Evolutionary conservation across 352 stramenopile species (phyloP).

Genomic region (Pythium myriotylum): DNA sequence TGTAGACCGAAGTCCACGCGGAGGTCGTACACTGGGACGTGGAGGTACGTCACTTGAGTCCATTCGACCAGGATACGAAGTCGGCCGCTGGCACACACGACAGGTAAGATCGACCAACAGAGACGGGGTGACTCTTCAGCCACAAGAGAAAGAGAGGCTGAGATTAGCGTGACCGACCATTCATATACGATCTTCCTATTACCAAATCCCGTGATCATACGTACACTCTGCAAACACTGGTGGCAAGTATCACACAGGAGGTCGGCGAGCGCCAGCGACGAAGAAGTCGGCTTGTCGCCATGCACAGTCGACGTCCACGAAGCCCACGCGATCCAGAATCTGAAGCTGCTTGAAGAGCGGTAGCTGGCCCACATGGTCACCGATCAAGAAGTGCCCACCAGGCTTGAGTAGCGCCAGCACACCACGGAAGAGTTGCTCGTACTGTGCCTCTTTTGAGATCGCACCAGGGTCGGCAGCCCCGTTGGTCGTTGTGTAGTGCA

Average conservation of each 20-base stretch:
- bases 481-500: slow-evolving; percentile 41
- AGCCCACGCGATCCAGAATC: slow-evolving; percentile 53
- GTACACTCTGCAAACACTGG: neutral
- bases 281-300: slow-evolving; percentile 82
- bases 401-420: slow-evolving; percentile 55
- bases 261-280: slow-evolving; percentile 58
- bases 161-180: no score
- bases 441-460: slow-evolving; percentile 31
- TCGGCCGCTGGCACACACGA: no score
- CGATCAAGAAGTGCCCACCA: slow-evolving; percentile 68
- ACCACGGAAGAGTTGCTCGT: slow-evolving; percentile 60
- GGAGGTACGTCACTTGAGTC: no score
- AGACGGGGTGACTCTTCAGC: neutral
- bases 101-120: neutral
- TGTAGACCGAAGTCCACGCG: neutral
- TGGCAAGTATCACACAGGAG: slow-evolving; percentile 1
- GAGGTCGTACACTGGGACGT: neutral
- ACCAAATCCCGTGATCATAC: no score
- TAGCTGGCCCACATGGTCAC: slow-evolving; percentile 74
- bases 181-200: no score
- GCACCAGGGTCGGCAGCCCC: neutral
- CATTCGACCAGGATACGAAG: no score
- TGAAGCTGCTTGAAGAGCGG: slow-evolving; percentile 66
- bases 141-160: neutral
- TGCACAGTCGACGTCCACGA: slow-evolving; percentile 74